Evolutionary conservation across 768 basidiomycete species (phyloP).

Genomic region (Leccinum incarnatum): DNA sequence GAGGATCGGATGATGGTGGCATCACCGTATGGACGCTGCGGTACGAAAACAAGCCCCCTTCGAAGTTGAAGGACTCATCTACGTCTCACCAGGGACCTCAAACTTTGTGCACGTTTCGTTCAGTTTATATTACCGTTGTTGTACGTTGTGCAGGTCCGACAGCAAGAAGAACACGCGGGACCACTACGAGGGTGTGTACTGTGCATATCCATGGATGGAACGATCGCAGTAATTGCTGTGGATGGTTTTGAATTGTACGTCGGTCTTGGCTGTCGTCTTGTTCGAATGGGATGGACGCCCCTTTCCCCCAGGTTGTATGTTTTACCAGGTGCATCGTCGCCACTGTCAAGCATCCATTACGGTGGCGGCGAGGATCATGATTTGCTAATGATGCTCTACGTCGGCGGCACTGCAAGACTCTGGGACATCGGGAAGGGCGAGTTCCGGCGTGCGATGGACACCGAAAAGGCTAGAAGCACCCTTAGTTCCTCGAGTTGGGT

Average conservation of each 20-base stretch:
- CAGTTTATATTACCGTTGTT: constrained; percentile 66
- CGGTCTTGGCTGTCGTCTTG: background rate
- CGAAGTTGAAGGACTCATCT: constrained; percentile 1
- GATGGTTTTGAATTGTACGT: constrained; percentile 79
- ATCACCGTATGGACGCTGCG: constrained; percentile 68
- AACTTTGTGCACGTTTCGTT: constrained; percentile 68
- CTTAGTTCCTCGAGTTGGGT: constrained; percentile 72
- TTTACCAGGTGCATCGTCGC: constrained; percentile 77
- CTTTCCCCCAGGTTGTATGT: constrained; percentile 58
- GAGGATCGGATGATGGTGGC: constrained; percentile 76
- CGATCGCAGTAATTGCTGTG: constrained; percentile 74
- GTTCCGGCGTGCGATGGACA: constrained; percentile 78
- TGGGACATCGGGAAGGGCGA: constrained; percentile 87
- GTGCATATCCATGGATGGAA: constrained; percentile 75
- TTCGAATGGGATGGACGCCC: background rate
- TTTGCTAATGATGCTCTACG: constrained; percentile 74
- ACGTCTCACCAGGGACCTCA: constrained; percentile 48
- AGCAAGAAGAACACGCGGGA: constrained; percentile 46
- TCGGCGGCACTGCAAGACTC: constrained; percentile 70
- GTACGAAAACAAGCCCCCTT: constrained; percentile 38
- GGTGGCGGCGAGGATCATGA: constrained; percentile 47
- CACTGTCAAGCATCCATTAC: constrained; percentile 60
- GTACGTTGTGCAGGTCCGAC: constrained; percentile 52
- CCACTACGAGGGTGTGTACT: constrained; percentile 65
- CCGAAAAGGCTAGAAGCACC: constrained; percentile 75